phyloP scores from a whole-genome alignment of 1,284 basidiomycete genomes.

The Golubevia sp. region DNA sequence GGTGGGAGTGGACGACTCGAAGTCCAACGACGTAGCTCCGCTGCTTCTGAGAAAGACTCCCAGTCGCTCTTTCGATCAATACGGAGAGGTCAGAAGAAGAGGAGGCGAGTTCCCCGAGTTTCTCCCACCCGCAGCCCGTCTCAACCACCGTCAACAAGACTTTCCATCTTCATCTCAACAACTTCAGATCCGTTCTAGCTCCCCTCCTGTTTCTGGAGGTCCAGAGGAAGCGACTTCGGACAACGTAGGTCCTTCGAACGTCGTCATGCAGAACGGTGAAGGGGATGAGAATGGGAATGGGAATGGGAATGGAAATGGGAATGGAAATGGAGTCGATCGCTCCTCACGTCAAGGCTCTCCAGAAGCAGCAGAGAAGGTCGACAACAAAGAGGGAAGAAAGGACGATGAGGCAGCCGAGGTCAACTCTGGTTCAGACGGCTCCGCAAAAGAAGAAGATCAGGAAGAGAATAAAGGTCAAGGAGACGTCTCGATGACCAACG shows the following conservation, averaged over 20 bases:
- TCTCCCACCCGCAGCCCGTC: no score
- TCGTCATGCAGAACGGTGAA: neutral
- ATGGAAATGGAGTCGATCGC: no score
- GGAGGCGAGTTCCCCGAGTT: no score
- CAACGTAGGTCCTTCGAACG: no score
- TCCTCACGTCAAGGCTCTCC: no score
- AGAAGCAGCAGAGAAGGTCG: no score
- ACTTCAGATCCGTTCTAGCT: neutral
- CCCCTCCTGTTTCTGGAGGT: neutral
- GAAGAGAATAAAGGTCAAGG: neutral
- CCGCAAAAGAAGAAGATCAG: neutral
- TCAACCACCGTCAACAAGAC: neutral
- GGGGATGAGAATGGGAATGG: no score
- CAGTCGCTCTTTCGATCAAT: neutral
- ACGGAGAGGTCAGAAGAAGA: no score
- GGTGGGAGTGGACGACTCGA: neutral
- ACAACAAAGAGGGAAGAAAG: no score
- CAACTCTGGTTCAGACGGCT: neutral
- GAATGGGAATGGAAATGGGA: no score
- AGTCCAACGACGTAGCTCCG: neutral
- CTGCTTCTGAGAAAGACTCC: neutral
- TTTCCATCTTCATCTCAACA: neutral
- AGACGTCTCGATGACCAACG: neutral
- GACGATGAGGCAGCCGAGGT: neutral
- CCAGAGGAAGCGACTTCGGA: neutral